Base-by-base conservation (phyloP, 768 basidiomycete species). In the Xanthoconium stramineum region DNA sequence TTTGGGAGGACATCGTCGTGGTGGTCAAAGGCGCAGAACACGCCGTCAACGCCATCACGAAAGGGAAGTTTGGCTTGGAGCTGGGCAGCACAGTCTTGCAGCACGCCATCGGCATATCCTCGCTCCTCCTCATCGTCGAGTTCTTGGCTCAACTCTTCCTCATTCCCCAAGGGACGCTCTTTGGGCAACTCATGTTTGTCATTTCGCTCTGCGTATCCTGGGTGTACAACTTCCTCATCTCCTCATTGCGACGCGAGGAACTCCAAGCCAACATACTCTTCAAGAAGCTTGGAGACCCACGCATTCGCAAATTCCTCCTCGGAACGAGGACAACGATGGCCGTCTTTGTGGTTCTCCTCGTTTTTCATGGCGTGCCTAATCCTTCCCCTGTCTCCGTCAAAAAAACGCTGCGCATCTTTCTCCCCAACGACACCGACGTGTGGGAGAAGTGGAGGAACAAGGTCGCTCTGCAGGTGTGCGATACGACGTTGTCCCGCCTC, bases 131-230 rank as follows among this genome's bases (percentile, higher is more conserved):
- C 32, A 61, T 65, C n/a, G 6, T 53, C 24, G 69, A 74, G 39
- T 71, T 65, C 61, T 33, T 74, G 11, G n/a, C 52, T 4, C 73
- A 74, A 38, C 64, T 74, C 15, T 50, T 74, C 36, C 61, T 74
- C 42, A 56, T 72, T 32, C 69, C 73, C 3, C 73, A 71, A 56
- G 68, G 65, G 17, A 54, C 52, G 2, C 60, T 71, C 13, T 70
- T 74, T 14, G 71, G 74, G 14, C 73, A 75, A 48, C 55, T 72
- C 50, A 66, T 75, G 69, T 74, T 75, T 47, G 52, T 74, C 28
- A 51, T 57, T 14, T 67, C 71, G 3, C 63, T 75, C 19, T 63
- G 52, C 9, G 61, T 71, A 1, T 74, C 73, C 5, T 74, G 73
- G 73, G n/a, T 29, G 5, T 73, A 75, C 56, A 74, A 68, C 15